A percentile compares a stretch with the other conserved stretches of the same genome.
Evolutionary conservation across 2,329 filamentous ascomycete genomes (phyloP).

Genomic region (Penicillium sp.): DNA sequence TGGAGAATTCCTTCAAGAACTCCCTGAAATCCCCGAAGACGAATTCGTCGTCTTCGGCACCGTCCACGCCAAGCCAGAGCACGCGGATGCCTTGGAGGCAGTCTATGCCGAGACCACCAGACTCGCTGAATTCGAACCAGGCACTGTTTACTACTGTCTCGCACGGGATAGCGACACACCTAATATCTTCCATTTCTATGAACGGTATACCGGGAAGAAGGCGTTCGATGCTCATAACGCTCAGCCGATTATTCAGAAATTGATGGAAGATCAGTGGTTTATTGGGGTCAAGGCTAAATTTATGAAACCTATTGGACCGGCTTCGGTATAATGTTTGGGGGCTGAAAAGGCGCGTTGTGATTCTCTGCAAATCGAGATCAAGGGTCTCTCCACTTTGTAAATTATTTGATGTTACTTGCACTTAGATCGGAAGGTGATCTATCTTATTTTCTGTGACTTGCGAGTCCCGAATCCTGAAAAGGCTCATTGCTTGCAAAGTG

Average conservation of each 20-base stretch:
- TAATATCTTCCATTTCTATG: slow-evolving; percentile 10
- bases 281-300: slow-evolving; percentile 10
- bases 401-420: no score
- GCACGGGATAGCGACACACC: slow-evolving; percentile 4
- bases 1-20: slow-evolving; percentile 4
- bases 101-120: slow-evolving; percentile 14
- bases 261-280: slow-evolving; percentile 10
- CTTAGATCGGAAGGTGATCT: no score
- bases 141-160: slow-evolving; percentile 11
- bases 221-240: slow-evolving; percentile 12
- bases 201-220: slow-evolving; percentile 4
- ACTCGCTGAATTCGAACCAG: slow-evolving; percentile 9
- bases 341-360: no score
- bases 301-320: slow-evolving; percentile 1
- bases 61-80: slow-evolving; percentile 9
- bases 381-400: no score
- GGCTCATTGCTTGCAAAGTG: no score
- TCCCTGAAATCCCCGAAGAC: slow-evolving; percentile 3
- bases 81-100: slow-evolving; percentile 11
- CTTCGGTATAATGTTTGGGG: neutral
- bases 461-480: no score
- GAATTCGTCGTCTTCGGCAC: slow-evolving; percentile 12
- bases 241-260: slow-evolving; percentile 13
- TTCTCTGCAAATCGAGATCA: neutral
- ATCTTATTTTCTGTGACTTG: no score